Evolutionary conservation across 2,329 filamentous ascomycete species (phyloP).

Genomic region (Fonsecaea erecta): DNA sequence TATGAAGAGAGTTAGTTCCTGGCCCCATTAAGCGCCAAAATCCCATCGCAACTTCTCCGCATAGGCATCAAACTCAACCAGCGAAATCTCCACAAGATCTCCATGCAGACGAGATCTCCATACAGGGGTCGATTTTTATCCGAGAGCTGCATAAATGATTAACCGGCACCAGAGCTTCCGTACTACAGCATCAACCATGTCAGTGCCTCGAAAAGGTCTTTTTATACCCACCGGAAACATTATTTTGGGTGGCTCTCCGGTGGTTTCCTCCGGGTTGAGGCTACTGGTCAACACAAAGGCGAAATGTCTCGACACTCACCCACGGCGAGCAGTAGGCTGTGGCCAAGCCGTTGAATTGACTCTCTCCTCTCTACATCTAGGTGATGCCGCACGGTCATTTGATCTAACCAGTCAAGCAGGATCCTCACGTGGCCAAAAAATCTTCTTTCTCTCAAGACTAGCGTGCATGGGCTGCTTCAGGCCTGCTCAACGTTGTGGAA

Average conservation of each 20-base stretch:
- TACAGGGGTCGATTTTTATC: neutral
- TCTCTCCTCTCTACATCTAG: neutral
- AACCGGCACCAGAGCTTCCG: neutral
- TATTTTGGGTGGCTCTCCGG: neutral
- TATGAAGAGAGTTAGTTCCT: constrained; percentile 2
- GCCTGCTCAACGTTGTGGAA: neutral
- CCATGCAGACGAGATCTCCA: constrained; percentile 13
- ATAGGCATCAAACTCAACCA: neutral
- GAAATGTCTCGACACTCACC: neutral
- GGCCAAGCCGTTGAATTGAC: neutral
- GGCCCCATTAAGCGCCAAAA: constrained; percentile 6
- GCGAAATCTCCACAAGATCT: constrained; percentile 12
- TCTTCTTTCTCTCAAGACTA: neutral
- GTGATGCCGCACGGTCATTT: neutral
- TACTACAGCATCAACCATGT: neutral
- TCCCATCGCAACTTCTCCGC: constrained; percentile 12
- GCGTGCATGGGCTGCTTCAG: neutral
- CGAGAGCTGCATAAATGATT: neutral
- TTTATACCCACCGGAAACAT: neutral
- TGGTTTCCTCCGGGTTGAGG: neutral
- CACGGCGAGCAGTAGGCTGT: neutral
- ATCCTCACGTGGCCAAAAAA: neutral
- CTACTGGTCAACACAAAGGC: neutral
- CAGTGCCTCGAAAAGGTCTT: neutral
- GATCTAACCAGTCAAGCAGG: neutral